Percentiles rank a stretch among this genome's conserved stretches.
phyloP scores from a whole-genome alignment of 768 basidiomycete genomes.

The Cystofilobasidium bisporidii region DNA sequence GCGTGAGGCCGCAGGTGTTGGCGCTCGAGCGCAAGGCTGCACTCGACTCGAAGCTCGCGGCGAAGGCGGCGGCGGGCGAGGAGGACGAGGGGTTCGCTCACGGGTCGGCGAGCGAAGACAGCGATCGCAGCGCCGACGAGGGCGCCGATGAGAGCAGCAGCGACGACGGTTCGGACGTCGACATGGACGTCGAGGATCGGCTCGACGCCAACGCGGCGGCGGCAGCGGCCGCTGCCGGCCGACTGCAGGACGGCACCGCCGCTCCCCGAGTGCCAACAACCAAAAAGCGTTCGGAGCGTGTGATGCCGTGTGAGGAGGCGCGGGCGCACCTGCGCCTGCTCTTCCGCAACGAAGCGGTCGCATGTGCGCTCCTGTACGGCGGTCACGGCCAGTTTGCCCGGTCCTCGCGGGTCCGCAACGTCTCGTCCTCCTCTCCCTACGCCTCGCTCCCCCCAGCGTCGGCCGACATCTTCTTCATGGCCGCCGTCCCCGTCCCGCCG shows the following conservation, averaged over 20 bases:
- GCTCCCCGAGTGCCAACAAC: conserved; percentile 44
- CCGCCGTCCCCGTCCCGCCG: conserved; percentile 80
- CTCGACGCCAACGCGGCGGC: conserved; percentile 46
- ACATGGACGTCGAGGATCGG: conserved; percentile 36
- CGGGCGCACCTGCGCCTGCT: conserved; percentile 83
- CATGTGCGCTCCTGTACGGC: conserved; percentile 81
- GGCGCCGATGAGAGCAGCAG: conserved; percentile 24
- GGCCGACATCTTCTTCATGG: conserved; percentile 96
- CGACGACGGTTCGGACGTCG: conserved; percentile 32
- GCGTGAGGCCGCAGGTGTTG: conserved; percentile 70
- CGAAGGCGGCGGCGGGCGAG: conserved; percentile 20
- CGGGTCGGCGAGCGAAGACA: conserved; percentile 35
- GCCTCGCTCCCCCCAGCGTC: conserved; percentile 26
- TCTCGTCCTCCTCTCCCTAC: conserved; percentile 6
- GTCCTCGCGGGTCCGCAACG: conserved; percentile 5
- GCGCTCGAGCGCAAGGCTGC: conserved; percentile 29
- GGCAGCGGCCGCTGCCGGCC: conserved; percentile 45
- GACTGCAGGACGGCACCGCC: conserved; percentile 43
- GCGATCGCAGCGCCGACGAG: conserved; percentile 5
- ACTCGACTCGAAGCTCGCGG: background rate
- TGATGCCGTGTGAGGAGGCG: conserved; percentile 82
- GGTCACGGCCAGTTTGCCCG: conserved; percentile 75
- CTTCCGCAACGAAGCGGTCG: conserved; percentile 69
- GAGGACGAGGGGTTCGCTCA: conserved; percentile 44
- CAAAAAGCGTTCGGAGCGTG: conserved; percentile 53